Percentiles rank a stretch among this genome's conserved stretches.
Evolutionary conservation across 2,329 filamentous ascomycete species (phyloP).

Genomic region (Exophiala aquamarina): DNA sequence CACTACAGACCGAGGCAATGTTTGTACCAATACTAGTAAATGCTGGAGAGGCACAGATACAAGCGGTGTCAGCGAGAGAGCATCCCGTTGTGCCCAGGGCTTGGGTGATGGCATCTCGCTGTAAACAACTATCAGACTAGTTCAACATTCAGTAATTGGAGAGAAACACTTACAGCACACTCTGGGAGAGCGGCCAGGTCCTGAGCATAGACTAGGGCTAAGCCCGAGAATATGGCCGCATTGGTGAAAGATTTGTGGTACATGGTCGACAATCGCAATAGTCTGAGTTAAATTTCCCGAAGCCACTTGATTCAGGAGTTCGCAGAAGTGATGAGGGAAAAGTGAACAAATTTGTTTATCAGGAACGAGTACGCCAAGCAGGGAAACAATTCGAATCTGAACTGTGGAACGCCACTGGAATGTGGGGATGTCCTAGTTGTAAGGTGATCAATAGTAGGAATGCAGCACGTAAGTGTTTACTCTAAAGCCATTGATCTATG

Average conservation of each 20-base stretch:
- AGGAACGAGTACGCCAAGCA: too few species aligned
- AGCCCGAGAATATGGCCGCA: slow-evolving; percentile 6
- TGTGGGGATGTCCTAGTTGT: too few species aligned
- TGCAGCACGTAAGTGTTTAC: too few species aligned
- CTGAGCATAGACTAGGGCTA: slow-evolving; percentile 17
- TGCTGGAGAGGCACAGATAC: slow-evolving; percentile 18
- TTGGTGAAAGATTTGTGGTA: slow-evolving; percentile 8
- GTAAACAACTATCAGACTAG: too few species aligned
- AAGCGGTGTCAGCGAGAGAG: slow-evolving; percentile 10
- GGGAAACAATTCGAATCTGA: too few species aligned
- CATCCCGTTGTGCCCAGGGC: slow-evolving; percentile 18
- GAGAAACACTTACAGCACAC: slow-evolving; percentile 21
- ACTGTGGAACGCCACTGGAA: too few species aligned
- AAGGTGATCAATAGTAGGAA: too few species aligned
- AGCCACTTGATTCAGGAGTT: too few species aligned
- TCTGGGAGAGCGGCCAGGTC: slow-evolving; percentile 16
- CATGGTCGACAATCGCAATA: slow-evolving; percentile 4
- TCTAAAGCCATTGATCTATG: too few species aligned
- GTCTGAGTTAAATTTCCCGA: too few species aligned
- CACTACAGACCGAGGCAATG: slow-evolving; percentile 13
- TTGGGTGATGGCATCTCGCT: slow-evolving; percentile 16
- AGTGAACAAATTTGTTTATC: too few species aligned
- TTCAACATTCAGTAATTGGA: not conserved
- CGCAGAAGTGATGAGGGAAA: too few species aligned
- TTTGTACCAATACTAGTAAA: slow-evolving; percentile 20